Percentiles rank a stretch among this genome's conserved stretches.
These are phyloP conservation scores for Fragosphaeria purpurea DNA, from an alignment of 2,329 filamentous ascomycete genomes.

Conservation along the genomic window DNA sequence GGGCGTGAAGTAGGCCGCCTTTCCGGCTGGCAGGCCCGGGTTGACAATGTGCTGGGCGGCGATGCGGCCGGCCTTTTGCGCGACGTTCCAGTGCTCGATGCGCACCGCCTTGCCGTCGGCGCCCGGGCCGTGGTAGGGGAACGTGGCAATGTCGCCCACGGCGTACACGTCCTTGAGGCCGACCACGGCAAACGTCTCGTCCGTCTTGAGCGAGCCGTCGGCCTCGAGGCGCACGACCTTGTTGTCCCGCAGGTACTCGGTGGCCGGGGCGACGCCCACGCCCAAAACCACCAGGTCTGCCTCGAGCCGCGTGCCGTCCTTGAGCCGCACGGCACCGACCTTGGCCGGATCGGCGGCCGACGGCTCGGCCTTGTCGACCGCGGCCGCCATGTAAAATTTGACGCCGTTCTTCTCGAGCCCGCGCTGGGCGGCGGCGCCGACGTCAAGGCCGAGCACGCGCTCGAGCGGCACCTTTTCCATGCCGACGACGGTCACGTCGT, in stretches of 20 bases:
- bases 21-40: constrained; percentile 43
- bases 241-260: constrained; percentile 70
- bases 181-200: constrained; percentile 67
- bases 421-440: constrained; percentile 72
- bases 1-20: constrained; percentile 62
- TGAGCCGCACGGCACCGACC: constrained; percentile 72
- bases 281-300: constrained; percentile 89
- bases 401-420: constrained; percentile 76
- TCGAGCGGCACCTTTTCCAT: constrained; percentile 82
- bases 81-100: constrained; percentile 98
- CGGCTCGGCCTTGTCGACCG: constrained; percentile 73
- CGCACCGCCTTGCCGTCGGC: constrained; percentile 62
- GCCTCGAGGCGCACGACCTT: constrained; percentile 58
- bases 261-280: constrained; percentile 79
- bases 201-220: constrained; percentile 77
- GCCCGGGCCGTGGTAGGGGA: constrained; percentile 85
- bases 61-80: constrained; percentile 78
- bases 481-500: constrained; percentile 77
- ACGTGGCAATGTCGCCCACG: constrained; percentile 89
- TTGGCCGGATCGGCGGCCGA: constrained; percentile 56
- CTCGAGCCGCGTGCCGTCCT: constrained; percentile 74
- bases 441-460: constrained; percentile 69
- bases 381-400: constrained; percentile 74
- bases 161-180: constrained; percentile 80
- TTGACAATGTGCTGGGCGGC: constrained; percentile 70